Conservation (phyloP, 371 early-diverging fungal genomes). For the Mortierella sp. region DNA sequence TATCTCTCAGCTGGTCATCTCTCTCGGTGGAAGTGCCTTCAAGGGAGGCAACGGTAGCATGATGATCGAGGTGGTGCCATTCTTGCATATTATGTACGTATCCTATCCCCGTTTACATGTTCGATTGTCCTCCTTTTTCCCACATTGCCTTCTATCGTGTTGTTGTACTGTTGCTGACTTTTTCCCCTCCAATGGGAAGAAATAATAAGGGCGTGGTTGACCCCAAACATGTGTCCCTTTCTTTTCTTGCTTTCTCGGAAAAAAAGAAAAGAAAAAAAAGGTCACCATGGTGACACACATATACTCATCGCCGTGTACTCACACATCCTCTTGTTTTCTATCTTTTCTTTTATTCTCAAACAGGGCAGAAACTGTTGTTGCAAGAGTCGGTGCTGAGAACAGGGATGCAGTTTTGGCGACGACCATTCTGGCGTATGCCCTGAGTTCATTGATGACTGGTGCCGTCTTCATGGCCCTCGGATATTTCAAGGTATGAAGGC, state of each 20-base stretch:
- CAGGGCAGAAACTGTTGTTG: constrained; percentile 78
- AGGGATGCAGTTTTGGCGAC: constrained; percentile 86
- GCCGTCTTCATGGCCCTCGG: constrained; percentile 90
- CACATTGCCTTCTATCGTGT: not conserved
- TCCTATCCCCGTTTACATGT: not conserved
- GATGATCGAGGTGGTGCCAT: constrained; percentile 97
- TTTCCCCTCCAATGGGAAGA: not conserved
- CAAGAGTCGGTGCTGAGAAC: constrained; percentile 68
- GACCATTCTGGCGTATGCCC: constrained; percentile 89
- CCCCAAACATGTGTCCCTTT: constrained; percentile 32
- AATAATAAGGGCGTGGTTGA: not conserved
- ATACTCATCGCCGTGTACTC: not conserved
- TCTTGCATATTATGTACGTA: constrained; percentile 90
- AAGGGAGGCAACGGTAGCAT: constrained; percentile 94
- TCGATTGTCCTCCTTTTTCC: not conserved
- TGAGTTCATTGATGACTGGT: constrained; percentile 90
- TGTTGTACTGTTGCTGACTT: not conserved
- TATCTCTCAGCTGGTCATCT: constrained; percentile 87
- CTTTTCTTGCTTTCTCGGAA: not conserved
- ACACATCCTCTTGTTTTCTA: constrained; percentile 5
- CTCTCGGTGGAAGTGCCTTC: constrained; percentile 89
- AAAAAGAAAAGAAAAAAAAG: not conserved
- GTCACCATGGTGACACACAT: constrained; percentile 12
- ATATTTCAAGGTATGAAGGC: constrained; percentile 70
- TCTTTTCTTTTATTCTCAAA: not conserved